phyloP scores from a whole-genome alignment of 768 basidiomycete species.

The Mycena albidolilacea region DNA sequence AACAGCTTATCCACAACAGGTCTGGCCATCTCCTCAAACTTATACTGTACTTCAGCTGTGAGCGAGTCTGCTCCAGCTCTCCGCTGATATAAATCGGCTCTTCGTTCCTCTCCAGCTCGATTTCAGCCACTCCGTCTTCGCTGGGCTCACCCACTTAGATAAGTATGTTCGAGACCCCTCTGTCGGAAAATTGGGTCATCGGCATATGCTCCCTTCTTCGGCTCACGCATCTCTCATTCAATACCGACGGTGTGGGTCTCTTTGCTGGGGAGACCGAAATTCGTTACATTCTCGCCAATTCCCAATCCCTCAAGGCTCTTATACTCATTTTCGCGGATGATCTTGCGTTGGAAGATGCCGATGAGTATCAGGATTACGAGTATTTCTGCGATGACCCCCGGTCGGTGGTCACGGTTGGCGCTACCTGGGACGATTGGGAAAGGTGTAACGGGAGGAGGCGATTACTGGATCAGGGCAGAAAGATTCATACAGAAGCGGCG shows the following conservation, averaged over 20 bases:
- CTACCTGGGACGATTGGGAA: not conserved
- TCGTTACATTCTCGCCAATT: not conserved
- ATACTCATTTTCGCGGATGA: not conserved
- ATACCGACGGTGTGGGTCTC: not conserved
- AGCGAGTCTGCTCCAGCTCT: not conserved
- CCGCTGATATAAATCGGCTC: not conserved
- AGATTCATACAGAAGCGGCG: conserved; percentile 3
- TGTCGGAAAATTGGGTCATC: not conserved
- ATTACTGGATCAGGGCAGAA: conserved; percentile 13
- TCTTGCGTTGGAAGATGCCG: not conserved
- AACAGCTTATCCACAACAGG: no score
- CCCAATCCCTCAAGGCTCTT: conserved; percentile 1
- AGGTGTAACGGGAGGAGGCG: not conserved
- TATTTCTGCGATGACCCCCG: not conserved
- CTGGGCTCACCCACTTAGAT: conserved; percentile 5
- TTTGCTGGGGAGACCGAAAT: no score
- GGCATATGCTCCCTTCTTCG: not conserved
- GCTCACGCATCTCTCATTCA: conserved; percentile 2
- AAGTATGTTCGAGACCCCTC: not conserved
- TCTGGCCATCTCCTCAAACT: not conserved
- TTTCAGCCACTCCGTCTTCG: conserved; percentile 7
- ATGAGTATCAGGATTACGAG: not conserved
- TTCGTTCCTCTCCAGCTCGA: not conserved
- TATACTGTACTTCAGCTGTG: not conserved
- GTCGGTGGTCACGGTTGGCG: not conserved